phyloP scores from a whole-genome alignment of 768 basidiomycete species.

The Grammothele lineata region DNA sequence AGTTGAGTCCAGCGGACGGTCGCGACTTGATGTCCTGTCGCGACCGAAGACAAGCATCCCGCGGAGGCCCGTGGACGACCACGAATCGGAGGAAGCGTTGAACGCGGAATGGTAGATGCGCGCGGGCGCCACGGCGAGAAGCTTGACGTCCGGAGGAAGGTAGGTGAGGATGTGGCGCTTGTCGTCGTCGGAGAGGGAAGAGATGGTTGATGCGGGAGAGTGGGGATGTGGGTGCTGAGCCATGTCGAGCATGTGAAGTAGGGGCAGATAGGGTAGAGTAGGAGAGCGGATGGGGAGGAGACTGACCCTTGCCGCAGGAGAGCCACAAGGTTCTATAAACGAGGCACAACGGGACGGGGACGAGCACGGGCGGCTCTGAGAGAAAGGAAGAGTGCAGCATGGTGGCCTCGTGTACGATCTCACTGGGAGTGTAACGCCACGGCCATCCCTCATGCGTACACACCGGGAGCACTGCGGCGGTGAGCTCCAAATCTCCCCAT shows the following conservation, averaged over 20 bases:
- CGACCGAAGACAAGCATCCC: conserved; percentile 55
- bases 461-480: neutral
- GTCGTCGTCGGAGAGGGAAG: conserved; percentile 15
- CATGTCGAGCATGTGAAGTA: neutral
- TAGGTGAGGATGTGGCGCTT: conserved; percentile 19
- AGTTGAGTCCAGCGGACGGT: conserved; percentile 22
- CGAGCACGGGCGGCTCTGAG: too few relatives aligned
- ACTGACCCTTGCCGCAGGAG: neutral
- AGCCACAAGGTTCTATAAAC: too few relatives aligned
- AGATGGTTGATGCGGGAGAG: conserved; percentile 11
- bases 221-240: neutral
- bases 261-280: neutral
- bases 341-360: too few relatives aligned
- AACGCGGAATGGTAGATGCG: conserved; percentile 62
- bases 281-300: neutral
- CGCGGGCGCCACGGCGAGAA: conserved; percentile 51
- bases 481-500: too few relatives aligned
- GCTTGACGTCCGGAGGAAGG: conserved; percentile 26
- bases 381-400: conserved; percentile 13
- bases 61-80: conserved; percentile 56
- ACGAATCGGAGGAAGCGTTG: conserved; percentile 40
- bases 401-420: conserved; percentile 6
- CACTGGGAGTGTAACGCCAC: conserved; percentile 1
- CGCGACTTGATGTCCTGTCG: conserved; percentile 15
- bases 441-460: neutral